Conservation (phyloP, 2,329 filamentous ascomycete species). For the Zalaria obscura region DNA sequence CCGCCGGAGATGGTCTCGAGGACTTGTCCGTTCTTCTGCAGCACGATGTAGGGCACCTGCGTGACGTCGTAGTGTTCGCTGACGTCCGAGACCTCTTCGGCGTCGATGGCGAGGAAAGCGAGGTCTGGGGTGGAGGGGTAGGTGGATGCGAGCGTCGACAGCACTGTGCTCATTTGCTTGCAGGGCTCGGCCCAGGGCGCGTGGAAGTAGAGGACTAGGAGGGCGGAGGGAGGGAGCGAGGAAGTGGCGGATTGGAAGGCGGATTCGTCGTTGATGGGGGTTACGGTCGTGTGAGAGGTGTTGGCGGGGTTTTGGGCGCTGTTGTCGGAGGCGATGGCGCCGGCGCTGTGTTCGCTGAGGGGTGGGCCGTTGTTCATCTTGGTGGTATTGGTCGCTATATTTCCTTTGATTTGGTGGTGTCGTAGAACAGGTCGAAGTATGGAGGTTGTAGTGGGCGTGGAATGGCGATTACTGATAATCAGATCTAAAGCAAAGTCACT, state of each 20-base stretch:
- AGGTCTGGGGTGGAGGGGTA: conserved; percentile 59
- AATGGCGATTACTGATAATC: no score
- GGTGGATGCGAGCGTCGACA: conserved; percentile 72
- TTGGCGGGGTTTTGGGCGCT: neutral
- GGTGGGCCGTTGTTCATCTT: conserved; percentile 1
- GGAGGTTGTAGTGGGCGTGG: no score
- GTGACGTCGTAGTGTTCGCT: conserved; percentile 89
- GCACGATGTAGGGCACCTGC: conserved; percentile 81
- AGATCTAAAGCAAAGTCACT: no score
- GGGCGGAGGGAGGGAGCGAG: conserved; percentile 51
- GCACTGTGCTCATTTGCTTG: conserved; percentile 80
- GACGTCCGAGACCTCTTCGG: conserved; percentile 84
- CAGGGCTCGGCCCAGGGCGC: conserved; percentile 95
- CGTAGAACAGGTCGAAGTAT: no score
- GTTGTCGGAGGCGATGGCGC: neutral
- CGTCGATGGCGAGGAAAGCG: conserved; percentile 81
- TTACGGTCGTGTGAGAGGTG: conserved; percentile 37
- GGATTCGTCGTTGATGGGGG: conserved; percentile 58
- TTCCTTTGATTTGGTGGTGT: no score
- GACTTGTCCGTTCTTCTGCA: conserved; percentile 60
- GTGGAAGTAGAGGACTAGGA: conserved; percentile 86
- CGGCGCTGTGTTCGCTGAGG: neutral
- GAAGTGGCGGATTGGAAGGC: conserved; percentile 58
- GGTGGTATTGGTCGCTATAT: neutral
- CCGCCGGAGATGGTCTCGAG: conserved; percentile 81